A percentile compares a stretch with the other conserved stretches of the same genome.
phyloP scores from a whole-genome alignment of 73 alveolate species.

The Diophrys appendiculata region DNA sequence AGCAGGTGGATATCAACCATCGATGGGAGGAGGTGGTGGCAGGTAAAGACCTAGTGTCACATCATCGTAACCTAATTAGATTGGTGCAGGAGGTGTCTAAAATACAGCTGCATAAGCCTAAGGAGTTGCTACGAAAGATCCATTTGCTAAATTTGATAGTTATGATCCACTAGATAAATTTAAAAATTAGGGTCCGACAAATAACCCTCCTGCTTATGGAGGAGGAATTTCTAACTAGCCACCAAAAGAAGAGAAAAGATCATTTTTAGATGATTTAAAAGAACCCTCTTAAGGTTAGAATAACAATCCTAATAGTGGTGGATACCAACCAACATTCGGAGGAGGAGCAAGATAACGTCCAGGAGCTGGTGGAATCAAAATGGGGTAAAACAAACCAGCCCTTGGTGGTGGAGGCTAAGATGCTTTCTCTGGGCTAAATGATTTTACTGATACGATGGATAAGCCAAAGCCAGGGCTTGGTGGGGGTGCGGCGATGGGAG shows the following conservation, averaged over 20 bases:
- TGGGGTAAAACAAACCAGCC: neutral
- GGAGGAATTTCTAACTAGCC: neutral
- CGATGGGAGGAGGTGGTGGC: too few species aligned
- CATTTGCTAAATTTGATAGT: conserved; percentile 10
- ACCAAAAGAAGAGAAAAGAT: neutral
- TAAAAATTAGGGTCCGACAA: too few species aligned
- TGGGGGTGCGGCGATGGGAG: too few species aligned
- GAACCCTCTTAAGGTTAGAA: neutral
- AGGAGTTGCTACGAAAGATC: conserved; percentile 11
- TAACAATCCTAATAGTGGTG: neutral
- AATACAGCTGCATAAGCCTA: too few species aligned
- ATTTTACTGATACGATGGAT: neutral
- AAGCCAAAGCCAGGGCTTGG: too few species aligned
- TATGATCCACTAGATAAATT: conserved; percentile 16
- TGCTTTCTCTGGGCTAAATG: neutral
- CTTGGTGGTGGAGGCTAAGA: neutral
- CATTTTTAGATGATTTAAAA: neutral
- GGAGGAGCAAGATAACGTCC: neutral
- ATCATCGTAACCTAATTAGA: too few species aligned
- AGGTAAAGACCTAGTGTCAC: too few species aligned
- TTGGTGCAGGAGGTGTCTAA: too few species aligned
- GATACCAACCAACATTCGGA: neutral
- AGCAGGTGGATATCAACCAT: too few species aligned
- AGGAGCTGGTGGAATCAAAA: conserved; percentile 1
- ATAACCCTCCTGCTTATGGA: neutral